Evolutionary conservation across 306 rosid species (phyloP), one percentile per base, ranked within the genome.

Genomic region (Cucurbita pepo): DNA sequence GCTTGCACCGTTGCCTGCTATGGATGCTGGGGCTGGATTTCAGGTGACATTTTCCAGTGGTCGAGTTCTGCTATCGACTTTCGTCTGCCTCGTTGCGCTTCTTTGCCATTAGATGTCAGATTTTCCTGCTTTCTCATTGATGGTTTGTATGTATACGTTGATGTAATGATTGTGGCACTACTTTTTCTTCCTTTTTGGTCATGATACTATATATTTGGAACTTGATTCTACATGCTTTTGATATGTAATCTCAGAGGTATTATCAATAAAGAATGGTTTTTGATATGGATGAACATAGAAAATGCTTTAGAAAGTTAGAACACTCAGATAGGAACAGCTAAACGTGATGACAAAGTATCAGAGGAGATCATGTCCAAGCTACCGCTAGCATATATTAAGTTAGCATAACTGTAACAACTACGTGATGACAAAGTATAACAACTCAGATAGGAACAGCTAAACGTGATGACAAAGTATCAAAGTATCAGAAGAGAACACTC

Each of bases 21-120:
- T 79, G 71, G 81, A 76, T 1, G 50, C 72, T 14, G 94, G 90
- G 73, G 81, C 86, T 52, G 94, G 87, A 73, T 53, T 76, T 74
- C 65, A 77, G 43, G 75, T 80, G 55, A 81, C 82, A 1, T 57
- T 74, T 75, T 75, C 87, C 2, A 64, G 77, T 8, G 52, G 16
- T 1, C 62, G 79, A 52, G 58, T 81, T 69, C 77, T 53, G 77
- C 78, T 84, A 13, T 71, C 85, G 0, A 34, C 82, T 76, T 66
- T 84, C 44, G 36, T 86, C n/a, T 82, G 83, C 60, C 61, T 88
- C 45, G 1, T 79, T 63, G 72, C 74, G 0, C 61, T 83, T 70
- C 76, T 84, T 43, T 58, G 44, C 76, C 80, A 76, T 15, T 88
- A 82, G 86, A 57, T 66, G 51, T 52, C 48, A 50, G 77, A 70